Base-by-base conservation (phyloP, 2,329 filamentous ascomycete species). In the Fusarium duplospermum region DNA sequence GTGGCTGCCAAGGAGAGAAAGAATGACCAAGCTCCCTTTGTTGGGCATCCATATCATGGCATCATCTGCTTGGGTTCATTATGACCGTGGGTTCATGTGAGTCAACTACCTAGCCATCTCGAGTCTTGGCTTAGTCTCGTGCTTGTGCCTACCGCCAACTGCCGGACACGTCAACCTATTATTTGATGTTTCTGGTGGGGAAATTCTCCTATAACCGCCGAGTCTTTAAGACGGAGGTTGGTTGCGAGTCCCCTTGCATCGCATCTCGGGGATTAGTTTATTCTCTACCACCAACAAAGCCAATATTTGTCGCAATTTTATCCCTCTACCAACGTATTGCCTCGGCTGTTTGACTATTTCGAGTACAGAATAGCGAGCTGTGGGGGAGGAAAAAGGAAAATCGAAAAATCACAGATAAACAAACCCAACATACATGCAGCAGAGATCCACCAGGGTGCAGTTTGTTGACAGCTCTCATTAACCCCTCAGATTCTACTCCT, bases 171-270 rank as follows among this genome's bases (percentile, higher is more conserved):
- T 54, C n/a, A 20, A 45, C 42, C 20, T 45, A 24, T 20, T 45
- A 45, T 45, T 45, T 45, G 42, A 20, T 45, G 42, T 20, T 24
- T 20, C 7, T 16, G 9, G 45, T 27, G 22, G 20, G 45, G 45
- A 29, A 50, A 50, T 50, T 27, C 4, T 40, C 33, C 50, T 16
- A 24, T 57, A 62, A 27, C 45, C 61, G 45, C 64, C 66, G 42
- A 57, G 24, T 52, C 22, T 29, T 36, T 22, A 45, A 14, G 27
- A 31, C 40, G 10, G 38, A 62, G 62, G 66, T 40, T 58, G 13
- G 63, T 42, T 59, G 67, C 57, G 33, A 29, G 31, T 33, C 45
- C 70, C 70, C 58, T 67, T 72, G 62, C 70, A 57, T 70, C 18
- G 47, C 22, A 50, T 58, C 42, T 69, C 38, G 40, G 47, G 38